Evolutionary conservation across 1,284 basidiomycete species (phyloP).

Genomic region (Boletus sp.): DNA sequence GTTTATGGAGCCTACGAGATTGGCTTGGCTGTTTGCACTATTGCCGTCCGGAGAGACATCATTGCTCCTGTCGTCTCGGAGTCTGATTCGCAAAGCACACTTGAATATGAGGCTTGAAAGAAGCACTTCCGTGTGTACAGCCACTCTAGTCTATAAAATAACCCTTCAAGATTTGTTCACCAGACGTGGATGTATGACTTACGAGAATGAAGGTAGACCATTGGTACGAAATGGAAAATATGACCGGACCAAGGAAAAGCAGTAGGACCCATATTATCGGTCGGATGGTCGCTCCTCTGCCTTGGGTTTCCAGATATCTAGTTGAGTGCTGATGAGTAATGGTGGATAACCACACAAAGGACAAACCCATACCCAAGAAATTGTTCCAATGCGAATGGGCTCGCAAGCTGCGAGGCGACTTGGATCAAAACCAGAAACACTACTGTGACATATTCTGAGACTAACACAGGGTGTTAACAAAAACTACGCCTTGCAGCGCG

Average conservation of each 20-base stretch:
- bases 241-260: slow-evolving; percentile 45
- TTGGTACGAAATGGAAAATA: slow-evolving; percentile 42
- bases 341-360: not conserved
- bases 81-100: slow-evolving; percentile 57
- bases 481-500: too few species aligned
- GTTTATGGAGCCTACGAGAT: slow-evolving; percentile 55
- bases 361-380: slow-evolving; percentile 15
- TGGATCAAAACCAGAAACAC: slow-evolving; percentile 9
- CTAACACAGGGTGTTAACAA: slow-evolving; percentile 2
- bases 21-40: slow-evolving; percentile 1
- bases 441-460: slow-evolving; percentile 12
- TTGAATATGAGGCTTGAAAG: slow-evolving; percentile 62
- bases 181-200: not conserved
- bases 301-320: slow-evolving; percentile 25
- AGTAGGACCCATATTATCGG: slow-evolving; percentile 32
- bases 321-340: not conserved
- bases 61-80: slow-evolving; percentile 40
- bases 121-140: slow-evolving; percentile 45
- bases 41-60: slow-evolving; percentile 1
- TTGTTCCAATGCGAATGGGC: slow-evolving; percentile 18
- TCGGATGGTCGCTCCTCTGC: slow-evolving; percentile 19
- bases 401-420: slow-evolving; percentile 9
- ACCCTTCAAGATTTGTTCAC: not conserved
- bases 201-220: slow-evolving; percentile 42
- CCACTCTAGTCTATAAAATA: slow-evolving; percentile 26